A percentile compares a stretch with the other conserved stretches of the same genome.
Conservation (phyloP, 768 basidiomycete genomes). For the Amanita exitialis region DNA sequence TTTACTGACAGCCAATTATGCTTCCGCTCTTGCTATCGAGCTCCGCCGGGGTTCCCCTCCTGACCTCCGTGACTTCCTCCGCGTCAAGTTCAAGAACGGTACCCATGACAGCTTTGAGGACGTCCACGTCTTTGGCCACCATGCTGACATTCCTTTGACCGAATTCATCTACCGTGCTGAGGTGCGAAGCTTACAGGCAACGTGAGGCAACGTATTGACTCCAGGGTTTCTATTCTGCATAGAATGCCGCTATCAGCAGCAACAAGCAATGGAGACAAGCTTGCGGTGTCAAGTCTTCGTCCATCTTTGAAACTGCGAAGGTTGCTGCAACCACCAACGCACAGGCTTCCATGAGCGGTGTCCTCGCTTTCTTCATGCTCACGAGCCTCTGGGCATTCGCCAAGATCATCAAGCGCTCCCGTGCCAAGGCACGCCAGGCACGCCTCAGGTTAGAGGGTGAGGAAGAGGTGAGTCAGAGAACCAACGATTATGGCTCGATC, state of each 20-base stretch:
- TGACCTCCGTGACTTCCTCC: slow-evolving; percentile 72
- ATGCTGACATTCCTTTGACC: slow-evolving; percentile 69
- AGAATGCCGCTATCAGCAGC: slow-evolving; percentile 45
- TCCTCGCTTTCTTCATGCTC: slow-evolving; percentile 28
- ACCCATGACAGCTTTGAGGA: slow-evolving; percentile 53
- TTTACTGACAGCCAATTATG: slow-evolving; percentile 49
- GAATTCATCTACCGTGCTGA: slow-evolving; percentile 80
- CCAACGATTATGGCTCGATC: slow-evolving; percentile 4
- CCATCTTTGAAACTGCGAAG: slow-evolving; percentile 16
- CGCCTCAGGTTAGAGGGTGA: slow-evolving; percentile 34
- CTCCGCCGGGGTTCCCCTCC: slow-evolving; percentile 67
- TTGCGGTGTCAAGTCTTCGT: slow-evolving; percentile 24
- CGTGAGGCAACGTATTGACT: neutral
- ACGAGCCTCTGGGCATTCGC: slow-evolving; percentile 26
- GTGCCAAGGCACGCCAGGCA: slow-evolving; percentile 25
- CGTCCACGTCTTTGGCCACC: slow-evolving; percentile 66
- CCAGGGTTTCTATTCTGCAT: neutral
- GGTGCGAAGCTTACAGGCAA: slow-evolving; percentile 28
- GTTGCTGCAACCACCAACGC: slow-evolving; percentile 13
- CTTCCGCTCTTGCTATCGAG: slow-evolving; percentile 69
- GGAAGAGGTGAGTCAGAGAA: slow-evolving; percentile 35
- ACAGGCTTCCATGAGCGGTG: slow-evolving; percentile 25
- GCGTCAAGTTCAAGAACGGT: slow-evolving; percentile 82
- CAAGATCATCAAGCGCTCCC: slow-evolving; percentile 28
- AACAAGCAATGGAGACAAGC: slow-evolving; percentile 45